These are phyloP conservation scores for Ceratocystis destructans DNA, from an alignment of 2,329 filamentous ascomycete genomes.

Conservation along the genomic window DNA sequence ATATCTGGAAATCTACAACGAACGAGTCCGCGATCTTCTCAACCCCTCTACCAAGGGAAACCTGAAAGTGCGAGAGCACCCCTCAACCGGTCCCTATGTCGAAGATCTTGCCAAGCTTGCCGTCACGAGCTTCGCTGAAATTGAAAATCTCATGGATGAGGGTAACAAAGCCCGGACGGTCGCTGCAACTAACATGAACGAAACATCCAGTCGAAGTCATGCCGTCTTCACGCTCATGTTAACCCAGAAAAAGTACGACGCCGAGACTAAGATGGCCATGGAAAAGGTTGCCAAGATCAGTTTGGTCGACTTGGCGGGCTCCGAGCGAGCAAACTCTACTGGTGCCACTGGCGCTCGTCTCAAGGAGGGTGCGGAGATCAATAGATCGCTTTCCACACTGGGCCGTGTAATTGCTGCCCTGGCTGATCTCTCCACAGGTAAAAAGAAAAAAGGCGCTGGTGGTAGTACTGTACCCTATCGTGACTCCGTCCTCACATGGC, in stretches of 20 bases:
- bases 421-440: slow-evolving; percentile 75
- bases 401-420: slow-evolving; percentile 94
- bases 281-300: slow-evolving; percentile 98
- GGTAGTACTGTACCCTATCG: slow-evolving; percentile 73
- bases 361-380: slow-evolving; percentile 98
- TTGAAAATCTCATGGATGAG: slow-evolving; percentile 97
- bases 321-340: slow-evolving; percentile 91
- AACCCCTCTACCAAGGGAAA: slow-evolving; percentile 95
- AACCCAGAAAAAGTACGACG: slow-evolving; percentile 82
- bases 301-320: slow-evolving; percentile 93
- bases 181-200: slow-evolving; percentile 99
- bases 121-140: slow-evolving; percentile 85
- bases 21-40: slow-evolving; percentile 84
- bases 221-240: slow-evolving; percentile 94
- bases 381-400: slow-evolving; percentile 86
- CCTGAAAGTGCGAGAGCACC: slow-evolving; percentile 92
- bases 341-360: slow-evolving; percentile 88
- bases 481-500: slow-evolving; percentile 92
- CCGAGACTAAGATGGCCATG: slow-evolving; percentile 89
- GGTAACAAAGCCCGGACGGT: slow-evolving; percentile 98
- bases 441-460: slow-evolving; percentile 63
- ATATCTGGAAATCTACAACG: slow-evolving; percentile 98
- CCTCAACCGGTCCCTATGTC: slow-evolving; percentile 92
- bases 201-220: slow-evolving; percentile 95
- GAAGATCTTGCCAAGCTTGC: slow-evolving; percentile 94